These are phyloP conservation scores for Leccinum truebloodii DNA, from an alignment of 768 basidiomycete species.

Conservation along the genomic window DNA sequence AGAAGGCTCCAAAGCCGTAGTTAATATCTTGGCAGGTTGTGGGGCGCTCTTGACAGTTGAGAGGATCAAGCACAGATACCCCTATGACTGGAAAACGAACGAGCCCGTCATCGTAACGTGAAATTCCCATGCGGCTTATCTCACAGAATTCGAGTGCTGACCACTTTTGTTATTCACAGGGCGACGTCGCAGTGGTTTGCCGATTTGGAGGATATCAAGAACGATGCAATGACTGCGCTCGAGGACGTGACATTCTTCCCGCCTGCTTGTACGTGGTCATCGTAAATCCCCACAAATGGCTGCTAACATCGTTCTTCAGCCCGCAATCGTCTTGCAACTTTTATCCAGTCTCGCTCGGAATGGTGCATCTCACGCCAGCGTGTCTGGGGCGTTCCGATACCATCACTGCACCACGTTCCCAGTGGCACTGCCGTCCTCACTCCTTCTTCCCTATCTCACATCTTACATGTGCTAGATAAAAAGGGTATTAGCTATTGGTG, in stretches of 20 bases:
- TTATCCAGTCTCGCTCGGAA: slow-evolving; percentile 85
- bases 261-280: slow-evolving; percentile 55
- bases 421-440: slow-evolving; percentile 69
- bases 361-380: slow-evolving; percentile 99
- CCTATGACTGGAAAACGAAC: slow-evolving; percentile 96
- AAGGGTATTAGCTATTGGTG: slow-evolving; percentile 90
- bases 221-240: slow-evolving; percentile 67
- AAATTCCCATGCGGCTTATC: slow-evolving; percentile 23
- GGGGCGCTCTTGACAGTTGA: slow-evolving; percentile 63
- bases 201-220: slow-evolving; percentile 83
- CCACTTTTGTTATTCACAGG: slow-evolving; percentile 36
- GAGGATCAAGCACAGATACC: slow-evolving; percentile 83
- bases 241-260: slow-evolving; percentile 76
- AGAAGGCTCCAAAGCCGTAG: slow-evolving; percentile 68
- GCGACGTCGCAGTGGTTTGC: slow-evolving; percentile 99
- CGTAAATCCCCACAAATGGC: neutral
- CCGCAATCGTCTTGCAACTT: slow-evolving; percentile 83
- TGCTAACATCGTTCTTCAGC: slow-evolving; percentile 45
- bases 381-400: slow-evolving; percentile 97
- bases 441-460: slow-evolving; percentile 64
- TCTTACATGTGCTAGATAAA: slow-evolving; percentile 68
- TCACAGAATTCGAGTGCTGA: slow-evolving; percentile 1
- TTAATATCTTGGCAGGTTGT: slow-evolving; percentile 57
- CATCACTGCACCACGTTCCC: slow-evolving; percentile 69
- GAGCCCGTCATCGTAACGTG: slow-evolving; percentile 90